A percentile compares a stretch with the other conserved stretches of the same genome.
These are phyloP conservation scores for Alternaria novae-zelandiae DNA, from an alignment of 2,329 filamentous ascomycete species.

Conservation along the genomic window DNA sequence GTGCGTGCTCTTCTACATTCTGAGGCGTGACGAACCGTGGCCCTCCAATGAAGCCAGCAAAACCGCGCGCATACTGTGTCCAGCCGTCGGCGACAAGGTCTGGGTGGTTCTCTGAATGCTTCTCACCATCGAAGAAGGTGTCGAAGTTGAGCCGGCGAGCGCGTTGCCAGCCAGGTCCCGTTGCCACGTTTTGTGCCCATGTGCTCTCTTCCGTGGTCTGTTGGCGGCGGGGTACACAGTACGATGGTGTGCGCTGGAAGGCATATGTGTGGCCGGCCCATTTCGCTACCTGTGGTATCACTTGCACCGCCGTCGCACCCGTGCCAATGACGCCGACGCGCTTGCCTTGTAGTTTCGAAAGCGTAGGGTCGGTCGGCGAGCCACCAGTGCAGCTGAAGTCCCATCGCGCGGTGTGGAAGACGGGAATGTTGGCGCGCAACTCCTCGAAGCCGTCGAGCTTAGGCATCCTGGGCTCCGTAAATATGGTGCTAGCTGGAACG, in stretches of 20 bases:
- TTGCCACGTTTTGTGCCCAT: conserved; percentile 47
- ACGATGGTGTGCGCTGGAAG: conserved; percentile 53
- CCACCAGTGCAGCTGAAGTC: conserved; percentile 53
- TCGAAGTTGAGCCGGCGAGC: conserved; percentile 54
- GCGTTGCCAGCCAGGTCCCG: conserved; percentile 56
- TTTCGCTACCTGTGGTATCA: conserved; percentile 49
- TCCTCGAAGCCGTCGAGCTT: conserved; percentile 51
- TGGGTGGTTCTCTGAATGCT: conserved; percentile 33
- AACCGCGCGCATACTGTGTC: conserved; percentile 36
- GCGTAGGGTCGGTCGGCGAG: conserved; percentile 25
- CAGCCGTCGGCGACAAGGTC: conserved; percentile 59
- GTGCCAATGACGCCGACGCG: conserved; percentile 54
- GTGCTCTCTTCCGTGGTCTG: conserved; percentile 51
- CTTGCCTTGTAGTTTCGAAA: conserved; percentile 37
- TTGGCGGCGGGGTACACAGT: conserved; percentile 46
- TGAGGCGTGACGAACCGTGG: conserved; percentile 10
- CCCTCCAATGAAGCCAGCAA: conserved; percentile 23
- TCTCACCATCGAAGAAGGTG: conserved; percentile 24
- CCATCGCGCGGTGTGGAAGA: conserved; percentile 56
- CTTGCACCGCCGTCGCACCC: conserved; percentile 53
- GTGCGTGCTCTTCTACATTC: background rate
- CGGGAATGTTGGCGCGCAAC: conserved; percentile 37
- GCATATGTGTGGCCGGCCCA: conserved; percentile 48
- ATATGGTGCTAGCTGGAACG: conserved; percentile 32
- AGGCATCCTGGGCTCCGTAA: conserved; percentile 49